Percentiles rank a stretch among this genome's conserved stretches.
Conservation (phyloP, 257 asterid species). For the Nicotiana sylvestris region DNA sequence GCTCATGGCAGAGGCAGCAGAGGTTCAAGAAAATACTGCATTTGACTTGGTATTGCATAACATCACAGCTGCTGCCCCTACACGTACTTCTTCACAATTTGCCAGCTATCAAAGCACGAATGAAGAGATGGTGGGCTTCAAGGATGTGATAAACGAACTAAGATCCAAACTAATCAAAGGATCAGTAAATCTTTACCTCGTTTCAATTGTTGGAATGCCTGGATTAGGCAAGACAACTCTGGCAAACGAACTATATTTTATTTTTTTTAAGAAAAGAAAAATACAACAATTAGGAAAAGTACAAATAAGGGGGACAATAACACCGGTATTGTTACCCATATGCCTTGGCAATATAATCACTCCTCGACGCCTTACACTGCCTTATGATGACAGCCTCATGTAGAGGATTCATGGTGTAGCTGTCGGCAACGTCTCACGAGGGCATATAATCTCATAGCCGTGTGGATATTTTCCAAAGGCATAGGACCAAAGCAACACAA, state of each 20-base stretch:
- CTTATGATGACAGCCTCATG: too few species aligned
- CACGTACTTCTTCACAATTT: not conserved
- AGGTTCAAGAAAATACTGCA: not conserved
- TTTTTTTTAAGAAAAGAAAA: too few species aligned
- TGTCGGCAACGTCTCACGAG: too few species aligned
- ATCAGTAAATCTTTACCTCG: constrained; percentile 21
- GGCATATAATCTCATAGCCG: too few species aligned
- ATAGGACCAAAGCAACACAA: too few species aligned
- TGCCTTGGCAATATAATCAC: too few species aligned
- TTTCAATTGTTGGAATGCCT: constrained; percentile 49
- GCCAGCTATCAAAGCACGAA: not conserved
- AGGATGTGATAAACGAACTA: constrained; percentile 33
- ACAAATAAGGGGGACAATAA: too few species aligned
- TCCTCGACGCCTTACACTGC: too few species aligned
- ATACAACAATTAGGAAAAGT: too few species aligned
- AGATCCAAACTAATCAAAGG: constrained; percentile 26
- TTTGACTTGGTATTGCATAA: not conserved
- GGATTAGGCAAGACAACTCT: constrained; percentile 22
- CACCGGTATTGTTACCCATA: too few species aligned
- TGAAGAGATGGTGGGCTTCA: constrained; percentile 39
- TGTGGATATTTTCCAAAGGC: too few species aligned
- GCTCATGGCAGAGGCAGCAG: not conserved
- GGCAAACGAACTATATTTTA: constrained; percentile 16
- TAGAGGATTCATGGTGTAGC: too few species aligned
- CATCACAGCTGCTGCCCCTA: not conserved